A percentile compares a stretch with the other conserved stretches of the same genome.
phyloP scores from a whole-genome alignment of 805 yeast genomes.

The Myxozyma geophila region DNA sequence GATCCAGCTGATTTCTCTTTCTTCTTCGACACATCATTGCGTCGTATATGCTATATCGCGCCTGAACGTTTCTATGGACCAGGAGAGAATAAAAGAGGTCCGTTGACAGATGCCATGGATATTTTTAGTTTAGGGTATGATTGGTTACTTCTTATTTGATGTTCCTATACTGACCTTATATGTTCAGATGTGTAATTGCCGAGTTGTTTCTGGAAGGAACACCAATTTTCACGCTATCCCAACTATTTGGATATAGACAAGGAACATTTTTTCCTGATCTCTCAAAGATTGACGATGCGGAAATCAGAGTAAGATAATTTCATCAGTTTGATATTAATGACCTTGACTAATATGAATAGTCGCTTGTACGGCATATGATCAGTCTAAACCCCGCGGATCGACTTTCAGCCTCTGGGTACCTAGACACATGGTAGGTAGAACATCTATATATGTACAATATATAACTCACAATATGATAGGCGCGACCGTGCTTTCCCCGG shows the following conservation, averaged over 20 bases:
- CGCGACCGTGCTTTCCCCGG: conserved; percentile 34
- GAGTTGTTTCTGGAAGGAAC: conserved; percentile 87
- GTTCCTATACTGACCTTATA: not conserved
- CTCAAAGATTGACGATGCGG: conserved; percentile 56
- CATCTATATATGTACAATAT: conserved; percentile 59
- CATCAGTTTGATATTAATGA: not conserved
- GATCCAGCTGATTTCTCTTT: conserved; percentile 92
- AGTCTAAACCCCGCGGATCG: conserved; percentile 65
- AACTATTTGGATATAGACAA: conserved; percentile 78
- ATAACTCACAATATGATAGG: conserved; percentile 3
- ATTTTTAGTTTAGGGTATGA: conserved; percentile 51
- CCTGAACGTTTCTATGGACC: conserved; percentile 77
- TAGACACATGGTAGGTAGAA: conserved; percentile 54
- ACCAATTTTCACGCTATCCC: conserved; percentile 84
- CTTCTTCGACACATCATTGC: conserved; percentile 86
- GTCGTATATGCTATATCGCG: conserved; percentile 88
- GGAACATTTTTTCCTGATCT: conserved; percentile 70
- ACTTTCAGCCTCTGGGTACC: conserved; percentile 56
- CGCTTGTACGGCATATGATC: conserved; percentile 66
- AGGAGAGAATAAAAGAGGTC: conserved; percentile 42
- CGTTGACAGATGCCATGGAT: conserved; percentile 71
- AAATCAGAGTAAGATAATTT: conserved; percentile 49
- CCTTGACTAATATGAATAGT: not conserved
- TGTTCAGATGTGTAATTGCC: conserved; percentile 71
- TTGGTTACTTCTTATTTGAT: conserved; percentile 61